phyloP scores from a whole-genome alignment of 1,139 yeast genomes.

The Yamadazyma aaseri region DNA sequence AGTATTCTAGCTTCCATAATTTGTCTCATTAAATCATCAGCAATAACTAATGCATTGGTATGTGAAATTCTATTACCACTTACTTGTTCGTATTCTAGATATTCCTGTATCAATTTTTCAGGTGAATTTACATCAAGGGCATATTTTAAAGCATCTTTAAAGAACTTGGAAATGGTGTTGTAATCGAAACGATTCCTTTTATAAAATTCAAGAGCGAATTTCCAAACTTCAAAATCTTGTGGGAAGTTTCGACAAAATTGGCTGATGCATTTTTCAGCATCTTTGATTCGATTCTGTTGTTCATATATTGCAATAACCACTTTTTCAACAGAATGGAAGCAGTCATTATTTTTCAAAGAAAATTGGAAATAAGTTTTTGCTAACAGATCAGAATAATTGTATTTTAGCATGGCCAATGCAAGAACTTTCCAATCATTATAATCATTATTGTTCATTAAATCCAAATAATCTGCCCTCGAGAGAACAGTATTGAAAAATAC shows the following conservation, averaged over 20 bases:
- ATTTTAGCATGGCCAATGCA: conserved; percentile 28
- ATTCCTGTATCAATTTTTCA: conserved; percentile 48
- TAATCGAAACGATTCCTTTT: conserved; percentile 22
- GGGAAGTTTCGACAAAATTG: conserved; percentile 27
- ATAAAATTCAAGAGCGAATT: conserved; percentile 42
- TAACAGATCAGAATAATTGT: conserved; percentile 14
- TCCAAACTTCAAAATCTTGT: conserved; percentile 48
- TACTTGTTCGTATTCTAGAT: conserved; percentile 38
- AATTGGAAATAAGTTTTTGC: conserved; percentile 14
- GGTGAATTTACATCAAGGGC: conserved; percentile 47
- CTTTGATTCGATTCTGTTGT: conserved; percentile 20
- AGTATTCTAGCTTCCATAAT: background rate
- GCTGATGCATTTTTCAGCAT: conserved; percentile 27
- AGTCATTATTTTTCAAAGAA: conserved; percentile 32
- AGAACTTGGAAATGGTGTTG: conserved; percentile 21
- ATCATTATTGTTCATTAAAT: conserved; percentile 18
- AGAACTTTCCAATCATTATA: conserved; percentile 39
- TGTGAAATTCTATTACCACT: conserved; percentile 28
- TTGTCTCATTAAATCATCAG: conserved; percentile 18
- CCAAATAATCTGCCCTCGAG: conserved; percentile 16
- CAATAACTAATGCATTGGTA: conserved; percentile 21
- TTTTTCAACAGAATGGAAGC: conserved; percentile 44
- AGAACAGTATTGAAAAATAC: conserved; percentile 2
- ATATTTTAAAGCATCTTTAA: conserved; percentile 30
- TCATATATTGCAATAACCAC: conserved; percentile 31